Evolutionary conservation across 164 flowering plant species (phyloP), one percentile per base, ranked within the genome.

Genomic region (Buxus sempervirens): DNA sequence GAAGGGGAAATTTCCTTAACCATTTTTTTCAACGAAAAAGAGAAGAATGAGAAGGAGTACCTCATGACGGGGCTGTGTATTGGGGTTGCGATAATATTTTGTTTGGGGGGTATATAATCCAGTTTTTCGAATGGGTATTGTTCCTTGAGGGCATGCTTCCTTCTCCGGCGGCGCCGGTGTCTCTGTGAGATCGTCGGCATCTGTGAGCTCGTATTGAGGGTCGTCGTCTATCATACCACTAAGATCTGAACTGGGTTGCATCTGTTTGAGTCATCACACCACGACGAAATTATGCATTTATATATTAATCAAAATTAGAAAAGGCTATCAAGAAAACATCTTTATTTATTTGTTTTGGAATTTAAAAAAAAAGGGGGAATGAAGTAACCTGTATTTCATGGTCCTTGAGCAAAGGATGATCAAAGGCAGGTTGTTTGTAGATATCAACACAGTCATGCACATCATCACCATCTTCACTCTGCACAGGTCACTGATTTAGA

Each of bases 331-430:
- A 32, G 7, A 32, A 32, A 32, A 32, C 38, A 32, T 32, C 38
- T 32, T 32, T 32, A 32, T n/a, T n/a, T n/a, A n/a, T n/a, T n/a
- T n/a, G n/a, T n/a, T n/a, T n/a, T n/a, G n/a, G n/a, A n/a, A n/a
- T n/a, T n/a, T n/a, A n/a, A n/a, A n/a, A n/a, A n/a, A n/a, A n/a
- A n/a, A n/a, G n/a, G n/a, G n/a, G n/a, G n/a, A n/a, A n/a, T n/a
- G n/a, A n/a, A n/a, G n/a, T n/a, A n/a, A 69, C 72, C 66, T 62
- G 60, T 32, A 60, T 42, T 14, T 56, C 51, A 9, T 70, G 78
- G 65, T 70, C 49, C 64, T 70, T 66, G 21, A 70, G 71, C 42
- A 75, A n/a, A n/a, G 71, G 70, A 66, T 75, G 73, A 60, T 70
- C 77, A 48, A 70, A 70, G 25, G 77, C 73, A 32, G n/a, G 69